A percentile compares a stretch with the other conserved stretches of the same genome.
phyloP scores from a whole-genome alignment of 192 early-diverging fungal species.

The Mortierella claussenii region DNA sequence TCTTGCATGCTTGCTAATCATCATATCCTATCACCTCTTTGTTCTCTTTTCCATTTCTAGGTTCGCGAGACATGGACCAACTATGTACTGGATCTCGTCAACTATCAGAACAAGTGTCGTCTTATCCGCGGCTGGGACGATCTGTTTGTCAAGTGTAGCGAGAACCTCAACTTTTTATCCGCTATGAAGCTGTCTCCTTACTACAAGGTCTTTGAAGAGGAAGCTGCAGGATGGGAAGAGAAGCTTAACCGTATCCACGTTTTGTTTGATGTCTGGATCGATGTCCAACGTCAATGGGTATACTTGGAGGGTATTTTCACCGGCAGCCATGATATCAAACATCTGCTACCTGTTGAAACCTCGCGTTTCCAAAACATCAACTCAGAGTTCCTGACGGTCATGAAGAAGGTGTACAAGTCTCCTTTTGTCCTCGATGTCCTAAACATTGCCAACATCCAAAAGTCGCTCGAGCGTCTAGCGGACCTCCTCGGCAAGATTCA shows the following conservation, averaged over 20 bases:
- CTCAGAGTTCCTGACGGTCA: slow-evolving; percentile 95
- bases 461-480: slow-evolving; percentile 92
- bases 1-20: background rate
- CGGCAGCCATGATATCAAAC: slow-evolving; percentile 96
- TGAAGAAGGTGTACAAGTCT: slow-evolving; percentile 99
- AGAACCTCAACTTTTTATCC: slow-evolving; percentile 93
- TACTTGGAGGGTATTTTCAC: slow-evolving; percentile 99
- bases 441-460: slow-evolving; percentile 92
- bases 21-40: background rate
- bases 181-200: slow-evolving; percentile 99
- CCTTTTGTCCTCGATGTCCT: slow-evolving; percentile 97
- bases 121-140: slow-evolving; percentile 99
- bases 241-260: slow-evolving; percentile 95
- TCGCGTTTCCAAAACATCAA: slow-evolving; percentile 97
- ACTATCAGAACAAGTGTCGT: slow-evolving; percentile 97
- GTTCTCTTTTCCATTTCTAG: background rate
- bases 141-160: slow-evolving; percentile 94
- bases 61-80: slow-evolving; percentile 91
- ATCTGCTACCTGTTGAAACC: slow-evolving; percentile 95
- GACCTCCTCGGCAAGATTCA: slow-evolving; percentile 96
- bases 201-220: slow-evolving; percentile 98
- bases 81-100: slow-evolving; percentile 93
- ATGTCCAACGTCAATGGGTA: slow-evolving; percentile 99
- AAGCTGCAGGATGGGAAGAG: slow-evolving; percentile 95
- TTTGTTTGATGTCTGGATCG: slow-evolving; percentile 99